A percentile compares a stretch with the other conserved stretches of the same genome.
These are phyloP conservation scores for Eimeria praecox DNA, from an alignment of 169 alveolate genomes.

Conservation along the genomic window DNA sequence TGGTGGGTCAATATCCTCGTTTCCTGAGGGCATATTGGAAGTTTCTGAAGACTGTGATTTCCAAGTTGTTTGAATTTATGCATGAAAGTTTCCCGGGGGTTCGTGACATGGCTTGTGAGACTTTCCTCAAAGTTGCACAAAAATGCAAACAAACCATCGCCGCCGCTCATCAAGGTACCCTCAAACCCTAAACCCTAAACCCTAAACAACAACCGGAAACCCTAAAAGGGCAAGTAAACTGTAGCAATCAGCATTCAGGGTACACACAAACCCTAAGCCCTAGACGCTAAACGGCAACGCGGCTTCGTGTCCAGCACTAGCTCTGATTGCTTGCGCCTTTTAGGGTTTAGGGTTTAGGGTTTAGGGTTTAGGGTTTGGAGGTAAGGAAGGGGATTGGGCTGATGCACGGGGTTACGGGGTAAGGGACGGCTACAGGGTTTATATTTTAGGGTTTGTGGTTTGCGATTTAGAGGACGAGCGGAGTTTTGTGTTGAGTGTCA, in stretches of 20 bases:
- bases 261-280: no score
- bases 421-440: no score
- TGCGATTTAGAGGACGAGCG: conserved; percentile 74
- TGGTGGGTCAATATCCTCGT: conserved; percentile 99
- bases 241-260: no score
- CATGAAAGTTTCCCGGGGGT: conserved; percentile 99
- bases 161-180: conserved; percentile 87
- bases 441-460: conserved; percentile 27
- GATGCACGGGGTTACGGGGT: no score
- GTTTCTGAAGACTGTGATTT: conserved; percentile 98
- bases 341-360: conserved; percentile 37
- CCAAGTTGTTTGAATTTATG: conserved; percentile 99
- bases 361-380: conserved; percentile 20
- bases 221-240: not conserved
- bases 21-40: conserved; percentile 98
- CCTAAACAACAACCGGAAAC: not conserved
- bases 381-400: no score
- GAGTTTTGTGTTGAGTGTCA: conserved; percentile 45
- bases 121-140: conserved; percentile 96
- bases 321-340: no score
- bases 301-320: no score
- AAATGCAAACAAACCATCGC: conserved; percentile 95
- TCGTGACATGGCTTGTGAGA: conserved; percentile 99
- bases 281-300: no score
- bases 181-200: conserved; percentile 27